These are phyloP conservation scores for Stagonosporopsis cucurbitacearum DNA, from an alignment of 2,329 filamentous ascomycete genomes.

Conservation along the genomic window DNA sequence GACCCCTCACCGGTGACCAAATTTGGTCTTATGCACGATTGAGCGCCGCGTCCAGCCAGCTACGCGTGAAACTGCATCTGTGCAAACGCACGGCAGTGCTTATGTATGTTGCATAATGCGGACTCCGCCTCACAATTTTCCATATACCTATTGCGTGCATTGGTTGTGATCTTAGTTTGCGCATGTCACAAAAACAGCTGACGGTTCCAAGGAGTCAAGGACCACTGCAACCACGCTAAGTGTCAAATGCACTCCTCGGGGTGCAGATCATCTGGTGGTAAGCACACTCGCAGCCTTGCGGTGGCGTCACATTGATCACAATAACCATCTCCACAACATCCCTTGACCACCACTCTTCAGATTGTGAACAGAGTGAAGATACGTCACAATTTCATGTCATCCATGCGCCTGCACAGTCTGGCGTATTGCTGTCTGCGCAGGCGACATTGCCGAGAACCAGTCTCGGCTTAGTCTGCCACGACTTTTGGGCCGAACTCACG, in stretches of 20 bases:
- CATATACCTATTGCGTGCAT: neutral
- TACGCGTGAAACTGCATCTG: neutral
- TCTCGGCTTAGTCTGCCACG: slow-evolving; percentile 8
- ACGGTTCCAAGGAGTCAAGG: neutral
- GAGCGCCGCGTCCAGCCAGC: neutral
- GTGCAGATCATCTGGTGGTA: slow-evolving; percentile 20
- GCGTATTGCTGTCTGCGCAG: neutral
- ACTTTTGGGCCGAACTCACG: slow-evolving; percentile 7
- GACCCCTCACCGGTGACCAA: slow-evolving; percentile 11
- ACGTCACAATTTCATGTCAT: neutral
- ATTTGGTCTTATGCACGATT: neutral
- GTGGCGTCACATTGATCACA: neutral
- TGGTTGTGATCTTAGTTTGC: no score
- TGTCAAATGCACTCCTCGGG: neutral
- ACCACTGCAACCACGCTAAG: slow-evolving; percentile 19
- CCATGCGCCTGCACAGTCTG: neutral
- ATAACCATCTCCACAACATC: neutral
- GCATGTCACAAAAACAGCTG: slow-evolving; percentile 32
- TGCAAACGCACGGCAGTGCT: neutral
- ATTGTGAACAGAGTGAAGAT: neutral
- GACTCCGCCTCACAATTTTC: neutral
- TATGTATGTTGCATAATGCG: neutral
- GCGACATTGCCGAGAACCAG: slow-evolving; percentile 5
- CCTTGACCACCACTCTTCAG: no score
- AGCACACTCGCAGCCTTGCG: slow-evolving; percentile 31